Evolutionary conservation across 805 yeast genomes (phyloP).

Genomic region (Vanderwaltozyma polyspora): DNA sequence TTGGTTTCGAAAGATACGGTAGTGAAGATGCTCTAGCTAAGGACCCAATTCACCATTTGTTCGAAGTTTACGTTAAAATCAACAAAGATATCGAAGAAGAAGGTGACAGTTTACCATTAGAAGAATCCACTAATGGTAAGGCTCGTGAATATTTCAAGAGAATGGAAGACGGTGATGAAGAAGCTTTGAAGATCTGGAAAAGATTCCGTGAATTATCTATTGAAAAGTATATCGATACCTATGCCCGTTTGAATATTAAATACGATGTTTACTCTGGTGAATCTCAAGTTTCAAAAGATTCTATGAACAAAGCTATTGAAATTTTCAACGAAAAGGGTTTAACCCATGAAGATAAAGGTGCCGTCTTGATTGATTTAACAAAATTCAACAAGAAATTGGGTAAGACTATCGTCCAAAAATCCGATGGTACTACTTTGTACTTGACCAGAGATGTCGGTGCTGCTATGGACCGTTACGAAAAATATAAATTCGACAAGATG

Average conservation of each 20-base stretch:
- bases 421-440: conserved; percentile 91
- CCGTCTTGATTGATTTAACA: conserved; percentile 74
- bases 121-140: conserved; percentile 53
- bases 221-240: conserved; percentile 73
- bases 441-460: conserved; percentile 95
- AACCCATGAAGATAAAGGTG: conserved; percentile 82
- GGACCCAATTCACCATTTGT: conserved; percentile 90
- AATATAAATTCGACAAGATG: conserved; percentile 86
- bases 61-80: conserved; percentile 82
- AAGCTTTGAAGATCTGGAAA: conserved; percentile 68
- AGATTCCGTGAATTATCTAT: conserved; percentile 87
- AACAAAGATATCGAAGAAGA: conserved; percentile 61
- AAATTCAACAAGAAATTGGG: conserved; percentile 84
- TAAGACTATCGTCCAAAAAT: conserved; percentile 82
- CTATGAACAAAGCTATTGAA: conserved; percentile 55
- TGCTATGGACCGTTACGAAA: conserved; percentile 80
- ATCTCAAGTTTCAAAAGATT: conserved; percentile 73
- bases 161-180: conserved; percentile 90
- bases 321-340: conserved; percentile 56
- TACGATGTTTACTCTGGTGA: conserved; percentile 92
- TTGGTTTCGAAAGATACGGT: conserved; percentile 84
- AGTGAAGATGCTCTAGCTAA: conserved; percentile 51
- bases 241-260: conserved; percentile 80
- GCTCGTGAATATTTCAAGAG: conserved; percentile 80
- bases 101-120: conserved; percentile 40